Evolutionary conservation across 1,139 yeast species (phyloP).

Genomic region (Wickerhamomyces sp.): DNA sequence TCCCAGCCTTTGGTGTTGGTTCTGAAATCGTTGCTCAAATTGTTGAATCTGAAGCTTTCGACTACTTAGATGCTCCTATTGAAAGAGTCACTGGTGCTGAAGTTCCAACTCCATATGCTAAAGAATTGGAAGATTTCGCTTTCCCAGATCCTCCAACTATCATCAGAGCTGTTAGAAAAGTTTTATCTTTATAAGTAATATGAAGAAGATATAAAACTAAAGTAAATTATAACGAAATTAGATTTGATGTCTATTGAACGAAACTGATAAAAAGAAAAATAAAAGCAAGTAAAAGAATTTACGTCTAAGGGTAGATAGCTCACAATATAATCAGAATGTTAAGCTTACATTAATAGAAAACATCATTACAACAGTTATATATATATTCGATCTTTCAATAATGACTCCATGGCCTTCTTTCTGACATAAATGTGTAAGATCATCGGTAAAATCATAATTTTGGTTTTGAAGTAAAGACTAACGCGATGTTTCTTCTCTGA

Average conservation of each 20-base stretch:
- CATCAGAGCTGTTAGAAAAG: constrained; percentile 87
- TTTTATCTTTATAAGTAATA: constrained; percentile 57
- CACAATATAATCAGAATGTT: too few species aligned
- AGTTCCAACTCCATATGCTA: constrained; percentile 98
- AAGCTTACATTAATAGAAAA: background rate
- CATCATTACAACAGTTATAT: background rate
- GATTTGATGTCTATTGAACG: constrained; percentile 1
- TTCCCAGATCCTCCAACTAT: constrained; percentile 96
- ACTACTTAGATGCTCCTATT: constrained; percentile 97
- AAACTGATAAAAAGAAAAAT: background rate
- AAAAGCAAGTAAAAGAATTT: too few species aligned
- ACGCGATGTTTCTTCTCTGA: constrained; percentile 57
- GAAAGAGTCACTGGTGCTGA: constrained; percentile 99
- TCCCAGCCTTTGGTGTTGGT: constrained; percentile 98
- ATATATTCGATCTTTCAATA: constrained; percentile 1
- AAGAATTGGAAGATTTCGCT: constrained; percentile 94
- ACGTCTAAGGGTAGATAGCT: too few species aligned
- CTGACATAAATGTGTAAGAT: background rate
- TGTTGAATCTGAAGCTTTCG: constrained; percentile 98
- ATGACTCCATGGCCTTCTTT: background rate
- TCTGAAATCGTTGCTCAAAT: constrained; percentile 97
- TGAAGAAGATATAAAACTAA: background rate
- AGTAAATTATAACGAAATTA: background rate
- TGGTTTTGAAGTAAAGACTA: constrained; percentile 32
- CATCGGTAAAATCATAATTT: constrained; percentile 23